Conservation (phyloP, 2,329 filamentous ascomycete species). For the Berkeleyomyces basicola region DNA sequence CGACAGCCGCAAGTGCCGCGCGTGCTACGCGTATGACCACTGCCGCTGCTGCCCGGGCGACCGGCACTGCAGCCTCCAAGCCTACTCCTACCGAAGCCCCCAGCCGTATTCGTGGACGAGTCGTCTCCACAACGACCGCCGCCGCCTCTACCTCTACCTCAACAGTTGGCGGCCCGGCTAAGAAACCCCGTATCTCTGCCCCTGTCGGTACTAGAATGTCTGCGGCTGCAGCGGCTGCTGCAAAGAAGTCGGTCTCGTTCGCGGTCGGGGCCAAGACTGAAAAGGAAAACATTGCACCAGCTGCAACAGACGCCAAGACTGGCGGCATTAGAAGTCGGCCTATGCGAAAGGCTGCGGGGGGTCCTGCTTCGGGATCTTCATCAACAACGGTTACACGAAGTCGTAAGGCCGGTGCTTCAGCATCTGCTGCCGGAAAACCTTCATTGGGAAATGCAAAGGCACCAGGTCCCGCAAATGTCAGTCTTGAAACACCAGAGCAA, state of each 20-base stretch:
- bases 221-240: slow-evolving; percentile 22
- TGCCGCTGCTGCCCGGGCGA: slow-evolving; percentile 18
- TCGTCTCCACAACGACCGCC: slow-evolving; percentile 2
- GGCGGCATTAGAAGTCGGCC: slow-evolving; percentile 26
- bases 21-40: slow-evolving; percentile 14
- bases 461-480: slow-evolving; percentile 31
- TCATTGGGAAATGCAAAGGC: slow-evolving; percentile 50
- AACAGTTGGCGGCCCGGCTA: slow-evolving; percentile 20
- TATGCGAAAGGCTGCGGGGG: slow-evolving; percentile 27
- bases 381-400: slow-evolving; percentile 2
- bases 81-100: not conserved
- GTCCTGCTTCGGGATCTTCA: slow-evolving; percentile 16
- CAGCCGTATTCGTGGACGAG: not conserved
- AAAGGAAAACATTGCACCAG: slow-evolving; percentile 43
- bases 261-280: slow-evolving; percentile 34
- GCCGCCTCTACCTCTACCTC: not conserved
- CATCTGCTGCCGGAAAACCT: slow-evolving; percentile 26
- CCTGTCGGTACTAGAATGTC: slow-evolving; percentile 14
- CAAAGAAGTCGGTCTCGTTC: slow-evolving; percentile 47
- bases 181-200: slow-evolving; percentile 26
- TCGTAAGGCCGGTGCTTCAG: slow-evolving; percentile 5
- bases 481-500: slow-evolving; percentile 14
- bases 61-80: slow-evolving; percentile 10
- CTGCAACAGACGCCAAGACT: slow-evolving; percentile 21
- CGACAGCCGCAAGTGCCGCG: slow-evolving; percentile 21